These are phyloP conservation scores for Talaromyces borbonicus DNA, from an alignment of 495 filamentous ascomycete species.

Conservation along the genomic window DNA sequence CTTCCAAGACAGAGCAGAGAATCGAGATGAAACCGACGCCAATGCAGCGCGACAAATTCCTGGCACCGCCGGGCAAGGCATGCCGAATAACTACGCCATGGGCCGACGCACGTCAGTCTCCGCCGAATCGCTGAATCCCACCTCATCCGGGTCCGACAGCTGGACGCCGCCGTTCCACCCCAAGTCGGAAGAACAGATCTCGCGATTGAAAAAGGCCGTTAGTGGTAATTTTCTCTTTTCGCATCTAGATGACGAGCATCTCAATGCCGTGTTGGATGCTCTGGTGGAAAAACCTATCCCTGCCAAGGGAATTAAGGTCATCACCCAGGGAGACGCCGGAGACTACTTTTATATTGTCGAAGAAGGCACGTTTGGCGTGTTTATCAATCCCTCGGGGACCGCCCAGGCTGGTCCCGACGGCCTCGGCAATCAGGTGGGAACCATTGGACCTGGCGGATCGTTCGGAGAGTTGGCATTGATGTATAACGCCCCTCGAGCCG, in stretches of 20 bases:
- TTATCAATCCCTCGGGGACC: constrained; percentile 72
- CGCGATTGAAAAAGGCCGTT: constrained; percentile 71
- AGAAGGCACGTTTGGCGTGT: constrained; percentile 79
- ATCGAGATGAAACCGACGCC: constrained; percentile 15
- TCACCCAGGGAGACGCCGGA: constrained; percentile 88
- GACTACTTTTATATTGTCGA: constrained; percentile 99
- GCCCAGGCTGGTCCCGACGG: constrained; percentile 76
- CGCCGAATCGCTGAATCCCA: constrained; percentile 89
- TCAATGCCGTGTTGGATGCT: constrained; percentile 75
- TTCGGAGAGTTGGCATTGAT: constrained; percentile 96
- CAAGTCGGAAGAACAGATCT: constrained; percentile 72
- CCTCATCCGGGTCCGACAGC: constrained; percentile 69
- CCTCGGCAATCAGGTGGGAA: constrained; percentile 74
- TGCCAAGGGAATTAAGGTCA: constrained; percentile 91
- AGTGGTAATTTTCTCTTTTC: constrained; percentile 88
- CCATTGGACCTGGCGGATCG: constrained; percentile 80
- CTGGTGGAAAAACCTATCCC: constrained; percentile 93
- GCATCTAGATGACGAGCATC: constrained; percentile 88
- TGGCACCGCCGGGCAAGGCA: constrained; percentile 45
- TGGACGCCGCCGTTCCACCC: constrained; percentile 80
- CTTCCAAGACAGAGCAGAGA: constrained; percentile 17
- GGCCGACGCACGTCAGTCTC: constrained; percentile 91
- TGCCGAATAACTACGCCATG: constrained; percentile 90
- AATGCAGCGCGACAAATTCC: constrained; percentile 23
- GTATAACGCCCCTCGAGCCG: constrained; percentile 98